Evolutionary conservation across 768 basidiomycete genomes (phyloP).

Genomic region (Xerocomellus intermedius): DNA sequence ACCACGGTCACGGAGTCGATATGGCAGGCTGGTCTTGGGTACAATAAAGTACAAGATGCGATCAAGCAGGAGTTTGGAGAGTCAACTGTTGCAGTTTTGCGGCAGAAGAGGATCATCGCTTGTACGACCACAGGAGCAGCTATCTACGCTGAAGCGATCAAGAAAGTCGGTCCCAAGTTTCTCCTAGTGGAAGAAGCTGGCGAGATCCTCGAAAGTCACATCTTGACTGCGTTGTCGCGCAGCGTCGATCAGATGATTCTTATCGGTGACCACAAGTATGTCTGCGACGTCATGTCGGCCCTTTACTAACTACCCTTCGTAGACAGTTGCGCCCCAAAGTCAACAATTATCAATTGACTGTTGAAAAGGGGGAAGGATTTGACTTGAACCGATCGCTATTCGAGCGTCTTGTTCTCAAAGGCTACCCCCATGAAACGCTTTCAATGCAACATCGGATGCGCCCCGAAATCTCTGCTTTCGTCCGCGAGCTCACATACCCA

Average conservation of each 20-base stretch:
- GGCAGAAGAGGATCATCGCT: conserved; percentile 54
- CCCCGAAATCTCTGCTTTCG: conserved; percentile 63
- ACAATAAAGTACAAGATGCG: conserved; percentile 36
- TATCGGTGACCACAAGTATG: conserved; percentile 71
- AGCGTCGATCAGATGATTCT: conserved; percentile 53
- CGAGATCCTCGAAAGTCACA: conserved; percentile 67
- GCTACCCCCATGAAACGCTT: conserved; percentile 59
- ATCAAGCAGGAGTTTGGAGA: conserved; percentile 36
- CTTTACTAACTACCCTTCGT: background rate
- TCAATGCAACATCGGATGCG: conserved; percentile 68
- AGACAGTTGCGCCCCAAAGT: conserved; percentile 75
- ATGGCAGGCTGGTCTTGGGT: conserved; percentile 28
- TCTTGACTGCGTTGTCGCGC: conserved; percentile 53
- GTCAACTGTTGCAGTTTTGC: conserved; percentile 35
- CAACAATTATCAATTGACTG: conserved; percentile 59
- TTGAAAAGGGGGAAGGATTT: conserved; percentile 68
- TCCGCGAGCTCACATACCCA: conserved; percentile 66
- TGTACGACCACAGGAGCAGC: conserved; percentile 73
- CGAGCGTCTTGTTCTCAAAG: conserved; percentile 60
- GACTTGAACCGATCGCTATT: conserved; percentile 68
- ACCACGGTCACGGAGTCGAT: conserved; percentile 33
- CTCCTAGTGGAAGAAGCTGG: conserved; percentile 72
- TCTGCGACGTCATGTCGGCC: background rate
- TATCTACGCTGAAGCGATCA: conserved; percentile 49
- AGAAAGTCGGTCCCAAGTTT: conserved; percentile 43